Evolutionary conservation across 768 basidiomycete genomes (phyloP).

Genomic region (Sistotremastrum suecicum): DNA sequence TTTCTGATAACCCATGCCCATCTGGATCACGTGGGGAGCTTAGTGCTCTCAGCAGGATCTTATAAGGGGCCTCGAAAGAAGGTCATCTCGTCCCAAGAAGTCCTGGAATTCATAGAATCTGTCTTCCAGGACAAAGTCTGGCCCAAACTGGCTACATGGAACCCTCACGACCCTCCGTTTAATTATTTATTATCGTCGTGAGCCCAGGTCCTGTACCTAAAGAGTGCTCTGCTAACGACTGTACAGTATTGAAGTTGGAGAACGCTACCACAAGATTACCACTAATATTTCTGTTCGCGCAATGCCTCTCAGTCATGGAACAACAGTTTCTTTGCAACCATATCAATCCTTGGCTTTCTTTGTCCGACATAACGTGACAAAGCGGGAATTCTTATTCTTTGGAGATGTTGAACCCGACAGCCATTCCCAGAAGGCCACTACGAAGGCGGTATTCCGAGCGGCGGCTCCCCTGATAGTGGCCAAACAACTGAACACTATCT

Average conservation of each 20-base stretch:
- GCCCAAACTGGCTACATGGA: slow-evolving; percentile 73
- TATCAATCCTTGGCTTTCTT: slow-evolving; percentile 84
- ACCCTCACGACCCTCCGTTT: slow-evolving; percentile 42
- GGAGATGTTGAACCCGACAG: slow-evolving; percentile 88
- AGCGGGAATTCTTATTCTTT: slow-evolving; percentile 77
- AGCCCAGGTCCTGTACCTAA: slow-evolving; percentile 15
- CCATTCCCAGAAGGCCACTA: slow-evolving; percentile 44
- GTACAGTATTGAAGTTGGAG: slow-evolving; percentile 36
- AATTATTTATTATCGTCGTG: slow-evolving; percentile 55
- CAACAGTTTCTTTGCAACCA: slow-evolving; percentile 26
- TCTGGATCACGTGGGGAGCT: slow-evolving; percentile 75
- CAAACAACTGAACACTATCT: slow-evolving; percentile 56
- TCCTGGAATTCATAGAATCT: slow-evolving; percentile 52
- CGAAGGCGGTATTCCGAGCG: slow-evolving; percentile 60
- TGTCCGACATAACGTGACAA: slow-evolving; percentile 41
- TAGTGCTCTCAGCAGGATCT: slow-evolving; percentile 77
- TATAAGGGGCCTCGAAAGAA: slow-evolving; percentile 45
- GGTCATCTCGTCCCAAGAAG: slow-evolving; percentile 44
- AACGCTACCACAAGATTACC: slow-evolving; percentile 36
- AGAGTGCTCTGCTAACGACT: background rate
- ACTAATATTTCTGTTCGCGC: slow-evolving; percentile 46
- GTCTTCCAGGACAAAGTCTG: slow-evolving; percentile 71
- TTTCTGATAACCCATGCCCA: slow-evolving; percentile 85
- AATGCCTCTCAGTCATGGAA: slow-evolving; percentile 65
- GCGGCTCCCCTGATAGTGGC: slow-evolving; percentile 64